Evolutionary conservation across 257 asterid species (phyloP), one percentile per base, ranked within the genome.

Genomic region (Paraleonurus japonicus): DNA sequence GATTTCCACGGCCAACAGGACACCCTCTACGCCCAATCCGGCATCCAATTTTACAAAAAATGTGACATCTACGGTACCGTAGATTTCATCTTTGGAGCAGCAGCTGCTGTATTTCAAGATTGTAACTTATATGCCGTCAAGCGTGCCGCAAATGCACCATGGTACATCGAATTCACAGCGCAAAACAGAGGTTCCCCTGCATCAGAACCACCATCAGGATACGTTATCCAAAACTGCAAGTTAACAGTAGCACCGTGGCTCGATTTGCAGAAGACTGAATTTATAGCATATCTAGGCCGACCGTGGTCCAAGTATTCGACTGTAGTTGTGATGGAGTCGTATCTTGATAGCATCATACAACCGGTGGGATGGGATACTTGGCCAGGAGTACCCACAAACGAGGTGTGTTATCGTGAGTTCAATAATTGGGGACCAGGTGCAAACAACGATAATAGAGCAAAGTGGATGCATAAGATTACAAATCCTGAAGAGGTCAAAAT

Each of bases 31-130:
- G 67, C 67, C 30, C 4, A 3, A 10, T 3, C 24, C 1, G 68
- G 68, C 13, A 20, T 9, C 2, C 68, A 62, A 19, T 62, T 62
- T 3, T 62, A 62, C 27, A 35, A 5, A 19, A 20, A 62, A 3
- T 62, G 69, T 23, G 53, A 62, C 32, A 62, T 62, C 51, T 37
- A 62, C 33, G 69, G 20, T 33, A 62, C 69, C 2, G 53, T 62
- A 1, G 68, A 62, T 9, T 62, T 33, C 68, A 62, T 33, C 2
- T 62, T 9, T 12, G 51, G 68, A 6, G 4, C 3, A 0, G 48
- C 48, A 2, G 67, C 67, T 0, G 67, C 50, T 1, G 67, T 61
- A 1, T 61, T 61, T 19, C 67, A 61, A 10, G 7, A n/a, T 4
- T 61, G 67, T 27, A 61, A 32, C 6, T 1, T 59, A 0, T 61